Conservation (phyloP, 2,329 filamentous ascomycete genomes). For the Diaporthe ilicicola region DNA sequence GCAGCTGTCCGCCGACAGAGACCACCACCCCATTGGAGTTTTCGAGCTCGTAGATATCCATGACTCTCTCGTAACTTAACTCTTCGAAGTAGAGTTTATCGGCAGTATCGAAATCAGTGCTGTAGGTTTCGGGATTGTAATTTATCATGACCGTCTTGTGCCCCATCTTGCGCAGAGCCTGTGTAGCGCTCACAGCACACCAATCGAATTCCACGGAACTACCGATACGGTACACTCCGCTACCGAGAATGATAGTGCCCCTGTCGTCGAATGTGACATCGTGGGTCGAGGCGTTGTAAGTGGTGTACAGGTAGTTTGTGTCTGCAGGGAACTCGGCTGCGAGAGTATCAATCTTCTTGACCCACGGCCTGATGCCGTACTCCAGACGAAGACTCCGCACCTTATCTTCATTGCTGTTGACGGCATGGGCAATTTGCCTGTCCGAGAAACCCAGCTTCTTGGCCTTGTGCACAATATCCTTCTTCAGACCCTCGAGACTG, state of each 20-base stretch:
- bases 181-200: slow-evolving; percentile 92
- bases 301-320: slow-evolving; percentile 97
- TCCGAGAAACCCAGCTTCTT: slow-evolving; percentile 99
- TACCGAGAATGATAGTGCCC: slow-evolving; percentile 87
- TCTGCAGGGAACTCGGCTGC: slow-evolving; percentile 95
- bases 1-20: slow-evolving; percentile 93
- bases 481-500: slow-evolving; percentile 83
- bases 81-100: slow-evolving; percentile 98
- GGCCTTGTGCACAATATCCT: slow-evolving; percentile 86
- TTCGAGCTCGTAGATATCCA: slow-evolving; percentile 99
- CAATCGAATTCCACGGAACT: slow-evolving; percentile 99
- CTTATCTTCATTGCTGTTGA: slow-evolving; percentile 87
- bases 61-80: slow-evolving; percentile 94
- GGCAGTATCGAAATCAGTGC: slow-evolving; percentile 87
- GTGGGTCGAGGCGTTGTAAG: slow-evolving; percentile 94
- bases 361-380: slow-evolving; percentile 92
- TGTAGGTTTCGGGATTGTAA: slow-evolving; percentile 80
- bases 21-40: slow-evolving; percentile 87
- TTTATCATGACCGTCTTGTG: slow-evolving; percentile 99
- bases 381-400: slow-evolving; percentile 85
- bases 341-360: slow-evolving; percentile 98
- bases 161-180: slow-evolving; percentile 83
- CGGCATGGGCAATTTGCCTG: slow-evolving; percentile 88
- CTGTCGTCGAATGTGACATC: slow-evolving; percentile 95
- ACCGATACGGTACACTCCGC: slow-evolving; percentile 96